Conservation (phyloP, 176 grass and related monocot genomes). For the Oryza glaberrima region DNA sequence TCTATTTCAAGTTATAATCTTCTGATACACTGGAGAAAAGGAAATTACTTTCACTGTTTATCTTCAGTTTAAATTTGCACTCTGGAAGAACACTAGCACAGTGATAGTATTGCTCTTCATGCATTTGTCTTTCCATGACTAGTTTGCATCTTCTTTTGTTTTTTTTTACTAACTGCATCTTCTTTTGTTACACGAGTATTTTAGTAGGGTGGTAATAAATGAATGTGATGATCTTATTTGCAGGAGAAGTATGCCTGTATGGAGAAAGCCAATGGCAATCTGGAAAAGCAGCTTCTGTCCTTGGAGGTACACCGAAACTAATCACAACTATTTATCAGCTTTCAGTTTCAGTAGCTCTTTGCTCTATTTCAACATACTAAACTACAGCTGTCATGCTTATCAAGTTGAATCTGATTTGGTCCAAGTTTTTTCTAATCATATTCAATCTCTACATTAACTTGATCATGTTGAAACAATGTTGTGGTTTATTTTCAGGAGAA, state of each 20-base stretch:
- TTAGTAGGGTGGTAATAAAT: not conserved
- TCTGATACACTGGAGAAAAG: too few relatives aligned
- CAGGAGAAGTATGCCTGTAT: constrained; percentile 52
- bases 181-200: not conserved
- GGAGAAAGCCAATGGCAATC: constrained; percentile 43
- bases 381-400: not conserved
- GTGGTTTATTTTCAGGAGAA: constrained; percentile 39
- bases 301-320: constrained; percentile 26
- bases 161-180: not conserved
- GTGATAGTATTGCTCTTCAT: not conserved
- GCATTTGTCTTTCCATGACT: not conserved
- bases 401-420: constrained; percentile 2
- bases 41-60: not conserved
- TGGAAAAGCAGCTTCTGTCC: constrained; percentile 47
- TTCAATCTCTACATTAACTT: not conserved
- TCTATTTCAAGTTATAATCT: not conserved
- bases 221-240: constrained; percentile 5
- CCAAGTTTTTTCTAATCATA: not conserved
- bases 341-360: not conserved
- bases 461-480: not conserved
- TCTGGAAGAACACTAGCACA: not conserved
- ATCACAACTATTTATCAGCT: not conserved
- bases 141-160: not conserved
- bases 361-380: not conserved
- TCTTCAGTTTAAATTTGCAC: not conserved